Percentiles rank a stretch among this genome's conserved stretches.
Evolutionary conservation across 164 flowering plant species (phyloP).

Genomic region (Magnolia officinalis): DNA sequence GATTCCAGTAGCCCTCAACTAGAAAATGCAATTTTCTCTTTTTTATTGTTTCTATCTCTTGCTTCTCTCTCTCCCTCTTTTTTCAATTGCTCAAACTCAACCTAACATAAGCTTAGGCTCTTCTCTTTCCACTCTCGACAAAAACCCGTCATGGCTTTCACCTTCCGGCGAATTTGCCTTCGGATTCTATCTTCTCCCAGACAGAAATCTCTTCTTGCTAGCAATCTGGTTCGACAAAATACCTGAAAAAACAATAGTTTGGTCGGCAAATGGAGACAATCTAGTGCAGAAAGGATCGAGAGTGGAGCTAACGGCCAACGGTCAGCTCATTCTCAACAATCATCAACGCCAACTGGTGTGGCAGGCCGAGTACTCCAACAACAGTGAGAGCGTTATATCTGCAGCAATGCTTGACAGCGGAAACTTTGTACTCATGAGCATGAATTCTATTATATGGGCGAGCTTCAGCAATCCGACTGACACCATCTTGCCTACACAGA

Average conservation of each 20-base stretch:
- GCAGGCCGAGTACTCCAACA: neutral
- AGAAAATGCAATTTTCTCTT: no score
- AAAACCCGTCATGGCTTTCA: conserved; percentile 23
- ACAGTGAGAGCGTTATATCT: conserved; percentile 6
- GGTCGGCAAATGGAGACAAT: conserved; percentile 27
- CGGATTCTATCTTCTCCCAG: conserved; percentile 23
- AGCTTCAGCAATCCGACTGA: conserved; percentile 37
- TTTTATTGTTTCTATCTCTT: neutral
- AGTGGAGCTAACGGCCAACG: conserved; percentile 20
- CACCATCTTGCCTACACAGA: conserved; percentile 37
- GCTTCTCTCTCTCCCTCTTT: neutral
- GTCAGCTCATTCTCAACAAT: conserved; percentile 21
- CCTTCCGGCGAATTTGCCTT: conserved; percentile 37
- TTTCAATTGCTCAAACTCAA: conserved; percentile 17
- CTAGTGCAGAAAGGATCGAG: conserved; percentile 27
- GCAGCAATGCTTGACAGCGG: conserved; percentile 45
- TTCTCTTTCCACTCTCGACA: conserved; percentile 18
- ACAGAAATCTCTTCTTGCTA: conserved; percentile 13
- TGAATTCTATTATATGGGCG: conserved; percentile 19
- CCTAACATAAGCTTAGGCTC: conserved; percentile 21
- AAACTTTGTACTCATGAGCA: conserved; percentile 30
- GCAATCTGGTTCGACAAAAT: conserved; percentile 38
- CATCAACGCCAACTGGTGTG: conserved; percentile 17
- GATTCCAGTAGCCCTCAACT: no score
- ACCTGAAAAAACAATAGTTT: conserved; percentile 30